phyloP scores from a whole-genome alignment of 2,329 filamentous ascomycete genomes.

The Pseudocercospora fuligena region DNA sequence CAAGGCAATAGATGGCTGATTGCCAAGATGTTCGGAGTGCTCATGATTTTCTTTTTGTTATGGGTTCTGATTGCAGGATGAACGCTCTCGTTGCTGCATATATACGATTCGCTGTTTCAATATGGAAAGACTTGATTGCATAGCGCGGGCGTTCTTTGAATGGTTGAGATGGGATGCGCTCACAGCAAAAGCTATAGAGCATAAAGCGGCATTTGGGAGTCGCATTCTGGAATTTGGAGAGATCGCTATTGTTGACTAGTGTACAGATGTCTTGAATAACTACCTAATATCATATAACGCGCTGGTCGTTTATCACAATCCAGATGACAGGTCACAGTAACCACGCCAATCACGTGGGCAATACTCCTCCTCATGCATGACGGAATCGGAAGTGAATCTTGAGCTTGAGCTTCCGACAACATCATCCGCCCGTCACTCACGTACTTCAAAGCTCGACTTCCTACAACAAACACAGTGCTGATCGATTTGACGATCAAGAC shows the following conservation, averaged over 20 bases:
- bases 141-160: conserved; percentile 2
- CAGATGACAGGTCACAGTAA: neutral
- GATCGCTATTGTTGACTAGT: neutral
- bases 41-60: conserved; percentile 75
- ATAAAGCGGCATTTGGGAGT: conserved; percentile 1
- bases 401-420: conserved; percentile 7
- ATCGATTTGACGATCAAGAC: too few species aligned
- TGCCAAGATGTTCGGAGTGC: conserved; percentile 79
- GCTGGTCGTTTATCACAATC: neutral
- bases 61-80: conserved; percentile 44
- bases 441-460: too few species aligned
- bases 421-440: neutral
- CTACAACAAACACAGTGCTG: too few species aligned
- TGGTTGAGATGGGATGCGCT: neutral
- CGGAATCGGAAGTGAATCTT: neutral
- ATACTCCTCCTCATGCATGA: neutral
- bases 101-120: neutral
- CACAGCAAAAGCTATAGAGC: conserved; percentile 10
- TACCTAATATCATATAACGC: neutral
- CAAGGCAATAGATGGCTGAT: conserved; percentile 95
- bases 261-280: conserved; percentile 7
- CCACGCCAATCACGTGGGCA: neutral
- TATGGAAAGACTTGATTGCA: neutral
- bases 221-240: neutral
- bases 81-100: neutral